Conservation (phyloP, 345 rosid genomes). For the Corchorus olitorius region DNA sequence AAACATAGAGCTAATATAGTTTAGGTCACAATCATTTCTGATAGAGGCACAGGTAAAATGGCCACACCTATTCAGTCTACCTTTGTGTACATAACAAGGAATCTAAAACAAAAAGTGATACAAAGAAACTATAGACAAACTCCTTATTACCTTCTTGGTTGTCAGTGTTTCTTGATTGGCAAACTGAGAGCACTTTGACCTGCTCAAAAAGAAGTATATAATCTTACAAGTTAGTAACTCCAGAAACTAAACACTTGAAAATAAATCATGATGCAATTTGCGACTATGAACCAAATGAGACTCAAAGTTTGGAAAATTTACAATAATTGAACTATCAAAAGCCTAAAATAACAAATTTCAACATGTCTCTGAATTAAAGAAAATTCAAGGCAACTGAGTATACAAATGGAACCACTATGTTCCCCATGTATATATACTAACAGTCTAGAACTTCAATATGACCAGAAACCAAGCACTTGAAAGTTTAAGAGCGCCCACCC, state of each 20-base stretch:
- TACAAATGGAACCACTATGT: constrained; percentile 1
- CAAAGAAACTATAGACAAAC: not conserved
- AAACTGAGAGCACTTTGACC: constrained; percentile 75
- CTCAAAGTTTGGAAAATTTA: constrained; percentile 5
- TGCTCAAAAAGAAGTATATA: constrained; percentile 33
- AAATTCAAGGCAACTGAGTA: not conserved
- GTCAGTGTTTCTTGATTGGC: constrained; percentile 69
- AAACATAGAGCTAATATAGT: constrained; percentile 6
- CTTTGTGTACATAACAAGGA: not conserved
- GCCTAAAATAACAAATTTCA: not conserved
- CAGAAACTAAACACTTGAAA: not conserved
- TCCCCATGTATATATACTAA: not conserved
- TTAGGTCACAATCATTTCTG: not conserved
- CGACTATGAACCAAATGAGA: not conserved
- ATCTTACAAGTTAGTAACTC: too few relatives aligned
- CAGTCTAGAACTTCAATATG: not conserved
- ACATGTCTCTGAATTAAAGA: not conserved
- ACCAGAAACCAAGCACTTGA: not conserved
- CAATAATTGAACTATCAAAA: not conserved
- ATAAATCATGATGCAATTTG: not conserved
- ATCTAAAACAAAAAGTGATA: not conserved
- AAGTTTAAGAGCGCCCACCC: constrained; percentile 45
- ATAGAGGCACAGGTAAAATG: not conserved
- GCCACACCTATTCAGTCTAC: not conserved
- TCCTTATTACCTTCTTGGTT: constrained; percentile 54